Base-by-base conservation (phyloP, 768 basidiomycete species). In the Kwoniella dendrophila region DNA sequence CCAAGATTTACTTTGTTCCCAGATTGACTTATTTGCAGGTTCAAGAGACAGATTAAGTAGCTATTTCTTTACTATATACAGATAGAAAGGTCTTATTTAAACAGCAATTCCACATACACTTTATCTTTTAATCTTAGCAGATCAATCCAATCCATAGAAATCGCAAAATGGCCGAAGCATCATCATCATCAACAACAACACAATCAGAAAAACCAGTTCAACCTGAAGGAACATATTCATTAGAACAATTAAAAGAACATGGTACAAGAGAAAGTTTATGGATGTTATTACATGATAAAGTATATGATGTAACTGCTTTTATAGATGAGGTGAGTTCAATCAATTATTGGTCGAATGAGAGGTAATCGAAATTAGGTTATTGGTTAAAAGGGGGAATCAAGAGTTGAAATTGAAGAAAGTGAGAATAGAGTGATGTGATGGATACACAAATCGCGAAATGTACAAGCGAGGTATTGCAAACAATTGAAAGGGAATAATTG, bases 221-320 rank as follows among this genome's bases (percentile, higher is more conserved):
- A 36, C 56, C 56, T 8, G 56, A 48, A 8, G 56, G 56, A 22
- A 58, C 53, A n/a, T 81, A 80, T 73, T 79, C 80, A 24, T 64
- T 79, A 57, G 88, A 89, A 41, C 86, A 92, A 78, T 88, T 96
- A 78, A 87, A 90, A 70, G 83, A 83, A 55, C 85, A 95, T 84
- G 85, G 81, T 68, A 82, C 83, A 55, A 89, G 89, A 81, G 86
- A 90, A 61, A 86, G 81, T 67, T 82, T 96, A 70, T 95, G 86
- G 81, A 79, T 95, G 77, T 85, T 94, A 70, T 80, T 98, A 66
- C 86, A 90, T 80, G 86, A 85, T 76, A 94, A 95, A 78, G 95
- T 98, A 56, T 97, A 98, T 83, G 85, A 95, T 81, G 88, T 88
- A 67, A 87, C 92, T 38, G 89, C 89, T 77, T 98, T 98, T 85